phyloP scores from a whole-genome alignment of 1,284 basidiomycete species.

The Porodaedalea pini region DNA sequence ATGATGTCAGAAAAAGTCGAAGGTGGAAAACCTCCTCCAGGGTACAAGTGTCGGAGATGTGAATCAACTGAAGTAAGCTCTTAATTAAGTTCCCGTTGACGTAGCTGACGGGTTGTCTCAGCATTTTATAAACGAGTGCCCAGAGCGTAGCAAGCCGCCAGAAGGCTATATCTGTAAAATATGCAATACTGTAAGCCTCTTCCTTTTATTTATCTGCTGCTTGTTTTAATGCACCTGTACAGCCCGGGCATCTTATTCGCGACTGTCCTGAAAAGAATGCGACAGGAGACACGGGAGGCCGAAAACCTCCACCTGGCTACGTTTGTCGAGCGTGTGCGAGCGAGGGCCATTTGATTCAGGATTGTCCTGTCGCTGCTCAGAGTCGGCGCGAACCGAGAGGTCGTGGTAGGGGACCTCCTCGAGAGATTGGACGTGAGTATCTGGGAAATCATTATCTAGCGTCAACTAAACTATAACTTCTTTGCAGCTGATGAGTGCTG shows the following conservation, averaged over 20 bases:
- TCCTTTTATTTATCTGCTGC: slow-evolving; percentile 6
- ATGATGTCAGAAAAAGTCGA: slow-evolving; percentile 35
- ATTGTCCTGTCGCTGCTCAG: slow-evolving; percentile 73
- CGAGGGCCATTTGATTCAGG: slow-evolving; percentile 78
- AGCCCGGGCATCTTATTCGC: slow-evolving; percentile 80
- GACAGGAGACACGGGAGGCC: slow-evolving; percentile 72
- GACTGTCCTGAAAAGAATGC: slow-evolving; percentile 80
- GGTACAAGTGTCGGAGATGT: slow-evolving; percentile 76
- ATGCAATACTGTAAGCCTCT: slow-evolving; percentile 53
- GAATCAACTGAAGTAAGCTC: slow-evolving; percentile 61
- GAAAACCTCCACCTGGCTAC: slow-evolving; percentile 78
- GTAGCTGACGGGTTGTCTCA: slow-evolving; percentile 29
- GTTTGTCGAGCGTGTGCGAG: slow-evolving; percentile 86
- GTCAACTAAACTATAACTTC: slow-evolving; percentile 15
- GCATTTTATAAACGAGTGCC: slow-evolving; percentile 78
- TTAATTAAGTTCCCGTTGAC: not conserved
- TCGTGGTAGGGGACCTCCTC: slow-evolving; percentile 56
- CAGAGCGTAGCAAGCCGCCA: slow-evolving; percentile 68
- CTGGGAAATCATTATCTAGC: not conserved
- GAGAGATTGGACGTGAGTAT: slow-evolving; percentile 73
- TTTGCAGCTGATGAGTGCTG: slow-evolving; percentile 81
- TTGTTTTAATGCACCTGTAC: slow-evolving; percentile 2
- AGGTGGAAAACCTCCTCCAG: slow-evolving; percentile 57
- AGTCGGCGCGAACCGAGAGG: slow-evolving; percentile 35
- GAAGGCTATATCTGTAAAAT: slow-evolving; percentile 85